Base-by-base conservation (phyloP, 441 rosid species). In the Brassica hybrid region DNA sequence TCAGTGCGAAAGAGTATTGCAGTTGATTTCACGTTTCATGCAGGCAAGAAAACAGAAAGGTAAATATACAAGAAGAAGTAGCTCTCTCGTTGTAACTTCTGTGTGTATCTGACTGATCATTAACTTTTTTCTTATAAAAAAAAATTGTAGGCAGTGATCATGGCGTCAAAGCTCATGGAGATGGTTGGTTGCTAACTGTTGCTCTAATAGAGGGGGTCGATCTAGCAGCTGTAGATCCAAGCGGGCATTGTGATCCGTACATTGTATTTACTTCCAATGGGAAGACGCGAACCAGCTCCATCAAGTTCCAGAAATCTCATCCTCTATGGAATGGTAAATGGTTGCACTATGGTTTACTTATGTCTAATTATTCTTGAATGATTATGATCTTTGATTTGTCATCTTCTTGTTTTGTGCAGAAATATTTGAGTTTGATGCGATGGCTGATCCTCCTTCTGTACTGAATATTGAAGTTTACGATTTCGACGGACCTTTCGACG, bases 341-440 rank as follows among this genome's bases (percentile, higher is more conserved):
- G 62, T 69, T 64, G 17, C 63, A 65, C 59, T 76, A 27, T 73
- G 63, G 48, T 70, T 34, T 69, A 48, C 45, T 43, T 63, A 43
- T 69, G 17, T 72, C 83, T 73, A 57, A 30, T 38, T 75, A 68
- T 45, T 9, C 10, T 52, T 66, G 45, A n/a, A n/a, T n/a, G n/a
- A n/a, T 82, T 32, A 5, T 13, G 56, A 48, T 48, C 56, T 43
- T 74, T 43, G 50, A 43, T 43, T 13, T 5, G 16, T 45, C 54
- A 45, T 13, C 16, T 13, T 70, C 8, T 79, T 66, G 18, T 80
- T 52, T 70, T 50, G 71, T 79, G 88, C 92, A 95, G 99, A 93
- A 88, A 96, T 96, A 80, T 93, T 93, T 84, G 98, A 96, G 80
- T 96, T 93, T 72, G 95, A 96, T 86, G 97, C 99, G 5, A 96